Evolutionary conservation across 228 moss, liverwort and hornwort genomes (phyloP).

Genomic region (Sphagnum magellanicum): DNA sequence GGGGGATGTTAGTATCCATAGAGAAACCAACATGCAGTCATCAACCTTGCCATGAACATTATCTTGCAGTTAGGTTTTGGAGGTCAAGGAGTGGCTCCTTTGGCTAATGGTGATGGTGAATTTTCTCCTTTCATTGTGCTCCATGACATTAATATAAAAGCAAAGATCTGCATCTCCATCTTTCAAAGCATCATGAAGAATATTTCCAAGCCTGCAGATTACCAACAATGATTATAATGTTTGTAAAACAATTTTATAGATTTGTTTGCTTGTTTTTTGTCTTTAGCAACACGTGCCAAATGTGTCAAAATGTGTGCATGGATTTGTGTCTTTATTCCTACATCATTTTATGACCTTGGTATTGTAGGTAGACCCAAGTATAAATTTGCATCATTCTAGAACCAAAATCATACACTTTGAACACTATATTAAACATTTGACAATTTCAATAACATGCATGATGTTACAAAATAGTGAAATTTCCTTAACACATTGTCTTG

Average conservation of each 20-base stretch:
- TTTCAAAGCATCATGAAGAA: too few species aligned
- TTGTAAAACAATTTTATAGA: too few species aligned
- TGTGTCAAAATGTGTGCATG: too few species aligned
- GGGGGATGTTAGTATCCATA: slow-evolving; percentile 14
- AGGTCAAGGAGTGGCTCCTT: slow-evolving; percentile 80
- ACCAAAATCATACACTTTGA: slow-evolving; percentile 69
- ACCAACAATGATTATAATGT: too few species aligned
- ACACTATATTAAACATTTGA: slow-evolving; percentile 43
- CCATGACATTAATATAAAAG: too few species aligned
- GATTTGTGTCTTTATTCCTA: too few species aligned
- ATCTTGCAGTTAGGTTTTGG: slow-evolving; percentile 73
- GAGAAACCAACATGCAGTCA: slow-evolving; percentile 82
- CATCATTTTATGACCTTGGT: neutral
- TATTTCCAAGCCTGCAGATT: too few species aligned
- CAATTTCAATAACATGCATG: slow-evolving; percentile 70
- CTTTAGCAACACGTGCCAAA: too few species aligned
- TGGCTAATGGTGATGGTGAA: slow-evolving; percentile 76
- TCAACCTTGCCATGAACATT: slow-evolving; percentile 84
- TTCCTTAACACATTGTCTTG: neutral
- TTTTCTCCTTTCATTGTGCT: neutral
- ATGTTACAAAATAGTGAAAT: slow-evolving; percentile 42
- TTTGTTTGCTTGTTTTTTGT: too few species aligned
- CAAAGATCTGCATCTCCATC: too few species aligned
- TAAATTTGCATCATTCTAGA: slow-evolving; percentile 87
- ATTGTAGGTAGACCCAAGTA: slow-evolving; percentile 75